A percentile compares a stretch with the other conserved stretches of the same genome.
These are phyloP conservation scores for Aspergillus panamensis DNA, from an alignment of 495 filamentous ascomycete genomes.

Conservation along the genomic window DNA sequence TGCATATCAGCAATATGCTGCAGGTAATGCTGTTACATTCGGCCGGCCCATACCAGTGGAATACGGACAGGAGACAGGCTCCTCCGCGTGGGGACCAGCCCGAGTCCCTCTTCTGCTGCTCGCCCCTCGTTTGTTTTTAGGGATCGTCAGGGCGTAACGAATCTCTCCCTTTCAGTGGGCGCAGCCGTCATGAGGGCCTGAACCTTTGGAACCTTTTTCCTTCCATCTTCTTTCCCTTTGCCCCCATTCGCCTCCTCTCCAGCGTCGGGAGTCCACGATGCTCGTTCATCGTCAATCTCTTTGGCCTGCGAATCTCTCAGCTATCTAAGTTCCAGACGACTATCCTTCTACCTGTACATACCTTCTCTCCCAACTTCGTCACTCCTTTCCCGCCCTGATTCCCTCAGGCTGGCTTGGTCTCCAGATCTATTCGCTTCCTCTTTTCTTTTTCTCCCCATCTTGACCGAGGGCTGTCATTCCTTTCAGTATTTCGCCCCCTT, in stretches of 20 bases:
- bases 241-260: background rate
- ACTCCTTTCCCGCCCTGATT: slow-evolving; percentile 8
- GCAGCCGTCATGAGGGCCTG: background rate
- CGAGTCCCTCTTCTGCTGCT: background rate
- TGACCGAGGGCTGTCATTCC: slow-evolving; percentile 40
- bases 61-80: slow-evolving; percentile 7
- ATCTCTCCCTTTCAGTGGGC: slow-evolving; percentile 6
- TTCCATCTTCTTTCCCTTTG: background rate
- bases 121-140: slow-evolving; percentile 19
- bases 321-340: slow-evolving; percentile 10
- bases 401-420: slow-evolving; percentile 11
- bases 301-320: slow-evolving; percentile 10
- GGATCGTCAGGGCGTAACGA: slow-evolving; percentile 23
- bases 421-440: slow-evolving; percentile 15
- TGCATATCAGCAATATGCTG: background rate
- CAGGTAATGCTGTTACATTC: slow-evolving; percentile 3
- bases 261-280: slow-evolving; percentile 14
- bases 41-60: background rate
- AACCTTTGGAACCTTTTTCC: slow-evolving; percentile 2
- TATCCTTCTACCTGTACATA: slow-evolving; percentile 6
- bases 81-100: slow-evolving; percentile 7
- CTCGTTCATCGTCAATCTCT: slow-evolving; percentile 17
- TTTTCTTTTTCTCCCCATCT: slow-evolving; percentile 9
- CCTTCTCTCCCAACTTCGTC: slow-evolving; percentile 4
- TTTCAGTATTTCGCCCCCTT: slow-evolving; percentile 26